These are phyloP conservation scores for Spergularia azorica DNA, from an alignment of 179 eudicot species.

Conservation along the genomic window DNA sequence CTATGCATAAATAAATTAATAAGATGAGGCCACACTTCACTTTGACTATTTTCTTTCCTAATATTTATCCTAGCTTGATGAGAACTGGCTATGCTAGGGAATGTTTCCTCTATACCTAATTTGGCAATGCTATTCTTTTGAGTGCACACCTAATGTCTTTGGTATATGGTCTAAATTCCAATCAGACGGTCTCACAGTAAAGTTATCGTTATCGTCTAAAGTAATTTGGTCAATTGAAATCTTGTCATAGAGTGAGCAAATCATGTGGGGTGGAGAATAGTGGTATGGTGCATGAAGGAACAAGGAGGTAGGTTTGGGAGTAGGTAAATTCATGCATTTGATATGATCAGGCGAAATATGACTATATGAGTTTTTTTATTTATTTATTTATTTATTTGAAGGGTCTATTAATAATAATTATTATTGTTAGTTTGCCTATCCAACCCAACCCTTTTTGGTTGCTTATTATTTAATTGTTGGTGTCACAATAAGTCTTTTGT, in stretches of 20 bases:
- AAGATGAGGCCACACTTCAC: conserved; percentile 33
- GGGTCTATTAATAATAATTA: not conserved
- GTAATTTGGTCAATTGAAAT: not conserved
- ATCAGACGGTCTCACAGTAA: not conserved
- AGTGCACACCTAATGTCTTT: too few species aligned
- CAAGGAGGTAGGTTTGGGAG: conserved; percentile 27
- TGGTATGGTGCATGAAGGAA: conserved; percentile 6
- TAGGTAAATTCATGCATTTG: conserved; percentile 27
- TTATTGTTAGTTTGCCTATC: conserved; percentile 17
- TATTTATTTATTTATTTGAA: not conserved
- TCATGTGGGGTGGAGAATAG: conserved; percentile 14
- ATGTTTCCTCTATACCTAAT: not conserved
- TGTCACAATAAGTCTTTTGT: not conserved
- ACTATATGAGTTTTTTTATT: too few species aligned
- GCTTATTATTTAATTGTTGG: conserved; percentile 6
- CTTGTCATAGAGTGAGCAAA: conserved; percentile 1
- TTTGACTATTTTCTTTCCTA: conserved; percentile 7
- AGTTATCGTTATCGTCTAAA: not conserved
- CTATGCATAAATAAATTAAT: conserved; percentile 27
- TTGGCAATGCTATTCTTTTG: too few species aligned
- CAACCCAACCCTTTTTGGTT: conserved; percentile 17
- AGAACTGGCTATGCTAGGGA: not conserved
- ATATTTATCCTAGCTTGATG: not conserved
- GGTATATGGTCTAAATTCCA: not conserved
- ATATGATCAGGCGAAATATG: conserved; percentile 1